Conservation (phyloP, 1,139 yeast genomes). For the Pichia sp. region DNA sequence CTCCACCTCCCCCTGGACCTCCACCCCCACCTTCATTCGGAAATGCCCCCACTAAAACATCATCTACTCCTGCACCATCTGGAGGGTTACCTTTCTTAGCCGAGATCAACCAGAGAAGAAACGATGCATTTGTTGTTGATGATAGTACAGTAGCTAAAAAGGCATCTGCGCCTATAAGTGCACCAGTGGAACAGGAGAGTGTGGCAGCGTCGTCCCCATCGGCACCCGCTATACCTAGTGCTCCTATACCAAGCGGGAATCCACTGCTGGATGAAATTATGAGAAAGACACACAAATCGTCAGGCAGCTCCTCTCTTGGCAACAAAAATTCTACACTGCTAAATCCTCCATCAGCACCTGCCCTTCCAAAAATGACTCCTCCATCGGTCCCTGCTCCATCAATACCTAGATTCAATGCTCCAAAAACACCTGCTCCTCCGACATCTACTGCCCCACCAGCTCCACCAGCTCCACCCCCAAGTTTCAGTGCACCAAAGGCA, state of each 20-base stretch:
- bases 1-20: constrained; percentile 24
- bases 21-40: constrained; percentile 23
- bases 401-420: constrained; percentile 8
- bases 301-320: background rate
- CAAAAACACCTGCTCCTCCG: constrained; percentile 14
- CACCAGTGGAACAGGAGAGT: constrained; percentile 18
- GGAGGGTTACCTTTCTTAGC: constrained; percentile 48
- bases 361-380: constrained; percentile 38
- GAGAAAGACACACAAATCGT: constrained; percentile 14
- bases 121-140: constrained; percentile 45
- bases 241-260: constrained; percentile 16
- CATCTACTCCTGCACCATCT: constrained; percentile 18
- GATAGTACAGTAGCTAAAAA: constrained; percentile 17
- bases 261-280: constrained; percentile 21
- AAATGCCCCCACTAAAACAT: background rate
- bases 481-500: constrained; percentile 9
- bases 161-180: constrained; percentile 13
- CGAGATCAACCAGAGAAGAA: constrained; percentile 53
- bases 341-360: constrained; percentile 19
- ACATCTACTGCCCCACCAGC: constrained; percentile 17
- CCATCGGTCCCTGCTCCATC: constrained; percentile 21
- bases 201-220: constrained; percentile 21
- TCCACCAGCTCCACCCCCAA: constrained; percentile 10
- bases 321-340: constrained; percentile 3
- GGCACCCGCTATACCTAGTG: constrained; percentile 9